A percentile compares a stretch with the other conserved stretches of the same genome.
Conservation (phyloP, 192 early-diverging fungal species). For the Helicostylum pulchrum region DNA sequence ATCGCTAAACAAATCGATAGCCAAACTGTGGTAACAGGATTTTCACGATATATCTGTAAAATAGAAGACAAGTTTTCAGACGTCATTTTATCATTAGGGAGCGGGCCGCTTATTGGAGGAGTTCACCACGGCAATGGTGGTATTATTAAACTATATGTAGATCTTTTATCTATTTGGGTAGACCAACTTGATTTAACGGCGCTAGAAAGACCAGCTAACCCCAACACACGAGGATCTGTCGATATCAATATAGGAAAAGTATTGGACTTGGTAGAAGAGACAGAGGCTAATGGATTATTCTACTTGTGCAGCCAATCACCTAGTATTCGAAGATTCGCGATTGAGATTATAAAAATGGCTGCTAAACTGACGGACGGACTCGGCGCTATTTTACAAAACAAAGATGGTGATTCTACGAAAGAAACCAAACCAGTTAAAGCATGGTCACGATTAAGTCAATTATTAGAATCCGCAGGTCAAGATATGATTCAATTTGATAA, state of each 20-base stretch:
- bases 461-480: constrained; percentile 37
- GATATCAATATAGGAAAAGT: constrained; percentile 31
- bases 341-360: constrained; percentile 55
- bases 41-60: constrained; percentile 47
- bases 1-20: constrained; percentile 61
- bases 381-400: constrained; percentile 18
- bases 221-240: constrained; percentile 10
- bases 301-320: constrained; percentile 61
- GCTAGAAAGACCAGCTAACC: constrained; percentile 5
- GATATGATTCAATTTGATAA: constrained; percentile 53
- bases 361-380: constrained; percentile 49
- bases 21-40: constrained; percentile 48
- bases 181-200: constrained; percentile 40
- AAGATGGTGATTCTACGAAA: not conserved
- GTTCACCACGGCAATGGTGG: constrained; percentile 39
- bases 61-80: constrained; percentile 53
- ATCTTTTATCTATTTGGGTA: constrained; percentile 58
- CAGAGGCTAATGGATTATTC: constrained; percentile 72
- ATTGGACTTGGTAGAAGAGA: constrained; percentile 56
- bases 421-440: not conserved
- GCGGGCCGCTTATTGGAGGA: constrained; percentile 25
- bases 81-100: constrained; percentile 31
- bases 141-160: constrained; percentile 63
- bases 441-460: constrained; percentile 35
- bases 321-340: constrained; percentile 56